Base-by-base conservation (phyloP, 2,329 filamentous ascomycete genomes). In the Fusarium mangiferae region DNA sequence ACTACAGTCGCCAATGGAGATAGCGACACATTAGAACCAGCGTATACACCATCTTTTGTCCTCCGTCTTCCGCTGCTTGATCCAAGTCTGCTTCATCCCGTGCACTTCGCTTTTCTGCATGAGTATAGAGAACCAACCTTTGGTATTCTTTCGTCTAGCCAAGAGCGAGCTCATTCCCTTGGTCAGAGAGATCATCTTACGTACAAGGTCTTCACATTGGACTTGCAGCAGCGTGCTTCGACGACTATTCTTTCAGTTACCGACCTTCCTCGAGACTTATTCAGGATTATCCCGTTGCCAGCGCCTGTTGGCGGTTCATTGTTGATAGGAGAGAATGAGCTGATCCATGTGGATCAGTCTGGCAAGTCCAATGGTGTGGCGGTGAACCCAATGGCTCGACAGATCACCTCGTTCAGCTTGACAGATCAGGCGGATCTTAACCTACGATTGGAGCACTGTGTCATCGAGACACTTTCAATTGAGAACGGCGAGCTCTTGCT, bases 121-220 rank as follows among this genome's bases (percentile, higher is more conserved):
- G 96, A 98, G 85, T 99, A 99, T 83, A 92, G 96, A 82, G 96
- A 98, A 83, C 96, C 96, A 18, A 99, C 96, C 0, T 98, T 99
- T 84, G 96, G 96, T 64, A 95, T 99, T 69, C 87, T 99, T 46
- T 96, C 94, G 52, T 94, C 95, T 4, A 91, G 91, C 59, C 86
- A 90, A 72, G 87, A 91, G 41, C 90, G 92, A 20, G 95, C 95
- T n/a, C 87, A 88, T 62, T 92, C 94, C 7, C 86, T 98, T 60
- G 93, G 95, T 78, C 90, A 94, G 73, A 96, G 92, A 79, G 96
- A 99, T 80, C 90, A 94, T 76, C 86, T 98, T 54, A 92, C 91
- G 24, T 99, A 98, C 84, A 95, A 95, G 79, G 96, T 99, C 70
- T 98, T 98, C 80, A 98, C 96, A 1, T 87, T 99, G 58, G 96